phyloP scores from a whole-genome alignment of 75 land plant genomes.

The Selaginella moellendorffii region DNA sequence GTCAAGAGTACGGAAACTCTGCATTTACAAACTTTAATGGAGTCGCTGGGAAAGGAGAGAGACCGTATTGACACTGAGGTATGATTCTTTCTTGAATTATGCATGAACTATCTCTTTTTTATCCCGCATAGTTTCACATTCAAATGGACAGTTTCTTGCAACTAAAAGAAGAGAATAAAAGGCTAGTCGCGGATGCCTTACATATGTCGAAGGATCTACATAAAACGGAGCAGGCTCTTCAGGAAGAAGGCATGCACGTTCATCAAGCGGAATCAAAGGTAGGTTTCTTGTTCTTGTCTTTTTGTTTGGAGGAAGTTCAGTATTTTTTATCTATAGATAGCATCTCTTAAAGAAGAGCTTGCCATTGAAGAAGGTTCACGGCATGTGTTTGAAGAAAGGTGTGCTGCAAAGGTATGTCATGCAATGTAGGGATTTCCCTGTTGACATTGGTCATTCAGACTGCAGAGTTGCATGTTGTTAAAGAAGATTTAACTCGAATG shows the following conservation, averaged over 20 bases:
- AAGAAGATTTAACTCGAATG: conserved; percentile 9
- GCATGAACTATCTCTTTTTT: neutral
- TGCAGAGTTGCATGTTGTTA: conserved; percentile 12
- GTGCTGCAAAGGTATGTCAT: conserved; percentile 15
- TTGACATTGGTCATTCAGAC: conserved; percentile 6
- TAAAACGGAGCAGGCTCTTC: conserved; percentile 16
- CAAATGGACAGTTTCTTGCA: conserved; percentile 16
- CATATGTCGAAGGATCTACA: conserved; percentile 12
- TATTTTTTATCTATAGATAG: conserved; percentile 9
- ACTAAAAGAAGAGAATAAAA: conserved; percentile 19
- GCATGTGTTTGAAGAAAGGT: conserved; percentile 18
- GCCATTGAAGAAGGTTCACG: conserved; percentile 14
- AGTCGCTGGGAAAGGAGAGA: conserved; percentile 19
- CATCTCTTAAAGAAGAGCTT: conserved; percentile 16
- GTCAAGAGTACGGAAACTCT: conserved; percentile 12
- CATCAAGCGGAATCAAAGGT: conserved; percentile 27
- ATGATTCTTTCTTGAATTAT: neutral
- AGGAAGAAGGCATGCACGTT: conserved; percentile 8
- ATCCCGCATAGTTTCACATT: conserved; percentile 11
- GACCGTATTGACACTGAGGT: conserved; percentile 23
- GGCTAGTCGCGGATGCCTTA: conserved; percentile 11
- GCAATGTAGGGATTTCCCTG: neutral
- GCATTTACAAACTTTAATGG: conserved; percentile 15
- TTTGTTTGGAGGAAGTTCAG: neutral
- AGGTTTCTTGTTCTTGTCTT: neutral